Base-by-base conservation (phyloP, 2,329 filamentous ascomycete species). In the Magnaporthiopsis incrustans region DNA sequence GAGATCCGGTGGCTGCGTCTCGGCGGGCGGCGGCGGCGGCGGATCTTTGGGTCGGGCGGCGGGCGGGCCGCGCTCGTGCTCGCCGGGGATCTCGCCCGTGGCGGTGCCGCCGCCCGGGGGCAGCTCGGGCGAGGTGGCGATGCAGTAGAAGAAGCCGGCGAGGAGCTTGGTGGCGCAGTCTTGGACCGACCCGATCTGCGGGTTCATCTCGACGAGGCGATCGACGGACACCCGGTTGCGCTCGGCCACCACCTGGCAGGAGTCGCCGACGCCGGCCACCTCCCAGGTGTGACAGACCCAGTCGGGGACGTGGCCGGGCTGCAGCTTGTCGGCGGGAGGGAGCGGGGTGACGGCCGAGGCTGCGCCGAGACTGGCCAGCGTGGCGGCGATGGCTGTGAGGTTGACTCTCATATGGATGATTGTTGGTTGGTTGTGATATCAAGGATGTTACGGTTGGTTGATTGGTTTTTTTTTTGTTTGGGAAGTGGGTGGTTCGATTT, bases 151-250 rank as follows among this genome's bases (percentile, higher is more conserved):
- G 30, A n/a, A 62, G 44, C 33, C n/a, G 14, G 44, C 27, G 6
- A 62, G 50, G 3, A 62, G 35, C 44, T 30, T 32, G 44, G 50
- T 35, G n/a, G 44, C 15, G 18, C 61, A 62, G 15, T 33, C 50
- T 50, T 56, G 38, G 44, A n/a, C 25, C 12, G 25, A 15, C 10
- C 61, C 26, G 12, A 62, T 56, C 61, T 56, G 50, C 11, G 61
- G 61, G 61, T 62, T 62, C 38, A 62, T 62, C 50, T 33, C 26
- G 14, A 62, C 25, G 61, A 62, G 57, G 27, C 50, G 27, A 5
- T 62, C 61, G 12, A 62, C 6, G 15, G 61, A 32, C 22, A 62
- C 22, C 25, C 61, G 38, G 30, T 53, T 57, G 22, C n/a, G 25
- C 25, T 32, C 27, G 12, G 61, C 50, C 18, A 62, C n/a, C 14